Conservation (phyloP, 768 basidiomycete species). For the Hirschioporus abietinus region DNA sequence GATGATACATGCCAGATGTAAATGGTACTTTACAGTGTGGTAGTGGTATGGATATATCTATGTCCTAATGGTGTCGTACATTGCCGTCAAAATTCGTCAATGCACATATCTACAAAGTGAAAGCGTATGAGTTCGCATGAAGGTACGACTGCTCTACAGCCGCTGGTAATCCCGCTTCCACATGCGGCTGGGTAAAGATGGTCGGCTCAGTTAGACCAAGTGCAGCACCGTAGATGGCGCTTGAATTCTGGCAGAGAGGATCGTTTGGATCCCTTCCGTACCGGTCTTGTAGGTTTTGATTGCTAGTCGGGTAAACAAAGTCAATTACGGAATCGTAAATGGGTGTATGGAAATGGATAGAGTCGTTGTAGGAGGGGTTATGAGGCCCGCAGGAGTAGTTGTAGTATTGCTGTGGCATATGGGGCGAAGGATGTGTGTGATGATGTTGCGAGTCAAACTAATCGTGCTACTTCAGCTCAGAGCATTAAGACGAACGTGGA, state of each 20-base stretch:
- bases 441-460: not conserved
- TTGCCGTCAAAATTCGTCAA: not conserved
- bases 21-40: not conserved
- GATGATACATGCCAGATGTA: constrained; percentile 1
- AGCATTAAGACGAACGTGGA: not conserved
- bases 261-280: not conserved
- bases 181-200: not conserved
- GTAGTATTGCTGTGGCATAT: not conserved
- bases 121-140: not conserved
- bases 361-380: not conserved
- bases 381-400: not conserved
- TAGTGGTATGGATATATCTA: not conserved
- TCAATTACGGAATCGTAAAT: not conserved
- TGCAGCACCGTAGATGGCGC: not conserved
- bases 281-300: not conserved
- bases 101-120: not conserved
- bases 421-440: not conserved
- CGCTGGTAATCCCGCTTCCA: not conserved
- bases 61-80: not conserved
- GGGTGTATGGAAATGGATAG: not conserved
- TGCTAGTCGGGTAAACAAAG: not conserved
- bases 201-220: not conserved
- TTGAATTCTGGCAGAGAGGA: not conserved
- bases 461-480: not conserved
- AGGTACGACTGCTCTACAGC: not conserved